phyloP scores from a whole-genome alignment of 2,329 filamentous ascomycete genomes.

The Metarhizium brunneum region DNA sequence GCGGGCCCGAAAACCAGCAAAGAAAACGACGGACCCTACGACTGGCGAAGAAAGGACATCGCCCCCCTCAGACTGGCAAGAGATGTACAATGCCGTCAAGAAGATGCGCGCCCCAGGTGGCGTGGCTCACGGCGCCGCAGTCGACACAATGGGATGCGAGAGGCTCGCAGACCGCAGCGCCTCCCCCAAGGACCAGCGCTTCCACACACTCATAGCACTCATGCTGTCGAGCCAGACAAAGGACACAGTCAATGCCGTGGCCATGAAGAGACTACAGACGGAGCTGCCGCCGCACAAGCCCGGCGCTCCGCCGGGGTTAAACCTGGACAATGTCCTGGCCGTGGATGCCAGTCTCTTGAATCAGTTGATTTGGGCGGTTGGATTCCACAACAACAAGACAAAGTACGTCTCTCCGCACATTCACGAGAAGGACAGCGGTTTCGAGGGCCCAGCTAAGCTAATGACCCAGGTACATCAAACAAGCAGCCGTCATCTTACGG shows the following conservation, averaged over 20 bases:
- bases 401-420: constrained; percentile 29
- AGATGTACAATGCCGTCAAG: constrained; percentile 67
- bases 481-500: constrained; percentile 61
- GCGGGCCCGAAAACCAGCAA: constrained; percentile 36
- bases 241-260: constrained; percentile 79
- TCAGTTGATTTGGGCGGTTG: constrained; percentile 70
- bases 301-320: constrained; percentile 47
- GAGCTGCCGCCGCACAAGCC: constrained; percentile 49
- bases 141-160: constrained; percentile 97
- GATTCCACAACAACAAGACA: constrained; percentile 94
- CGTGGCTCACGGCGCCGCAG: constrained; percentile 62
- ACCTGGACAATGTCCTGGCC: constrained; percentile 66
- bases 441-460: not conserved
- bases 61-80: constrained; percentile 76
- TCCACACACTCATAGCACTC: constrained; percentile 77
- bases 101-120: constrained; percentile 59
- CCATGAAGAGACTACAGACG: constrained; percentile 69
- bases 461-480: constrained; percentile 52
- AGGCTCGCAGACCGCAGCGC: constrained; percentile 50
- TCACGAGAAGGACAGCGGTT: not conserved
- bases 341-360: constrained; percentile 59
- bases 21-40: constrained; percentile 29
- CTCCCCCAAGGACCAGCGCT: constrained; percentile 51
- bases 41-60: constrained; percentile 30
- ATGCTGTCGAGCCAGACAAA: constrained; percentile 94